Base-by-base conservation (phyloP, 176 grass and related monocot genomes). In the Musa schizocarpa region DNA sequence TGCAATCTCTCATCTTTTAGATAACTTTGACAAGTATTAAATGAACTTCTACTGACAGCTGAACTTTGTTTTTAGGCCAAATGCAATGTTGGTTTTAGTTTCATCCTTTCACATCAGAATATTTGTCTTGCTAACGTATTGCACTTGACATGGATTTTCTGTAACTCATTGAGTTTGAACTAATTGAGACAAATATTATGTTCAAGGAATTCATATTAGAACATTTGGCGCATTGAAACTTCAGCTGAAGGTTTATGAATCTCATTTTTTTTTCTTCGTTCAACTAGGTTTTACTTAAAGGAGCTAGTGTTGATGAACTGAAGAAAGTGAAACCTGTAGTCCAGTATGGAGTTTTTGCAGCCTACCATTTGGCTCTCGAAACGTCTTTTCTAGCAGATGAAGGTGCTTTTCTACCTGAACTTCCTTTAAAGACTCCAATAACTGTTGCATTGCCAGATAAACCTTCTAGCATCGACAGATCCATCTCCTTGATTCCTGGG, bases 371-470 rank as follows among this genome's bases (percentile, higher is more conserved):
- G 79, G 86, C 95, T 2, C 81, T 94, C 77, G 95, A 99, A 87
- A 99, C 88, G 84, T 99, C 88, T 86, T 99, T 99, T 82, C 88
- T 99, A 79, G 91, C 85, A 83, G 95, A 94, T 86, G 95, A 99
- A 88, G 84, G 88, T 73, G 90, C 95, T 22, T 87, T 79, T 74
- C 67, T 92, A 78, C 84, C 84, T 74, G 95, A 94, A 87, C 68
- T 88, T 83, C 83, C 90, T 50, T 79, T 85, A 54, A 78, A 85
- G 80, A 86, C 90, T 80, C 88, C 95, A 82, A 59, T 94, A 74
- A 86, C 82, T 83, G 94, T 93, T 72, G 82, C 86, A 49, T 83
- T 91, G 75, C 91, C 86, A 66, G 77, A 99, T 78, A 99, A 86
- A 73, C 78, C 78, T 17, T 89, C 85, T 69, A 77, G 78, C 59